A percentile compares a stretch with the other conserved stretches of the same genome.
Evolutionary conservation across 495 filamentous ascomycete genomes (phyloP).

Genomic region (Podospora pseudocomata): DNA sequence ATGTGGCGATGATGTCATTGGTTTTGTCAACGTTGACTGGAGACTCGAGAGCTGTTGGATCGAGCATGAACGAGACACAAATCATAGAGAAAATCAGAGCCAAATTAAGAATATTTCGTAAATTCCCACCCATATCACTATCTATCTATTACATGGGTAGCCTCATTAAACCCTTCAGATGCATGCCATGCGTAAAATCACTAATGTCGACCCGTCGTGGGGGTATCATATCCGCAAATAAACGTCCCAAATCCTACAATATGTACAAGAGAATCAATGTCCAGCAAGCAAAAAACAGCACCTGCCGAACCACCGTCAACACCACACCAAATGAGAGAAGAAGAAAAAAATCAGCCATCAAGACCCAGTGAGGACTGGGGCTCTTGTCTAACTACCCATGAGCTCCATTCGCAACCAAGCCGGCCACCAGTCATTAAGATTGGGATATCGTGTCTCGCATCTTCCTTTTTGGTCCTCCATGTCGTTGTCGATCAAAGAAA

Average conservation of each 20-base stretch:
- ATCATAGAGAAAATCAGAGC: too few species aligned
- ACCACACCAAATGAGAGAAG: constrained; percentile 20
- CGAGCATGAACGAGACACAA: too few species aligned
- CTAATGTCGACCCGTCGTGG: constrained; percentile 20
- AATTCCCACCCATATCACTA: neutral
- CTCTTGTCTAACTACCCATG: neutral
- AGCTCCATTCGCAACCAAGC: constrained; percentile 16
- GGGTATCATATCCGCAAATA: constrained; percentile 27
- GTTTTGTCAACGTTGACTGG: too few species aligned
- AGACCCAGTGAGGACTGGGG: constrained; percentile 2
- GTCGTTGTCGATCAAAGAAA: constrained; percentile 17
- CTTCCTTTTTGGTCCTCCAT: constrained; percentile 6
- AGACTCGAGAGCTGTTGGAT: too few species aligned
- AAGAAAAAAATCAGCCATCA: constrained; percentile 14
- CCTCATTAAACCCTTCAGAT: neutral
- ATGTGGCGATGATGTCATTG: too few species aligned
- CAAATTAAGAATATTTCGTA: neutral
- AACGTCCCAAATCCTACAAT: constrained; percentile 17
- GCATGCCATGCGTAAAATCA: constrained; percentile 8
- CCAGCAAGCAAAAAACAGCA: constrained; percentile 2
- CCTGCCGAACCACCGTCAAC: constrained; percentile 17
- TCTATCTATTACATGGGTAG: neutral
- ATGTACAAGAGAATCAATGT: constrained; percentile 32
- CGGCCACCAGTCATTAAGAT: constrained; percentile 28
- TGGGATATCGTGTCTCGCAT: constrained; percentile 21